These are phyloP conservation scores for Fusarium torreyae DNA, from an alignment of 2,329 filamentous ascomycete genomes.

Conservation along the genomic window DNA sequence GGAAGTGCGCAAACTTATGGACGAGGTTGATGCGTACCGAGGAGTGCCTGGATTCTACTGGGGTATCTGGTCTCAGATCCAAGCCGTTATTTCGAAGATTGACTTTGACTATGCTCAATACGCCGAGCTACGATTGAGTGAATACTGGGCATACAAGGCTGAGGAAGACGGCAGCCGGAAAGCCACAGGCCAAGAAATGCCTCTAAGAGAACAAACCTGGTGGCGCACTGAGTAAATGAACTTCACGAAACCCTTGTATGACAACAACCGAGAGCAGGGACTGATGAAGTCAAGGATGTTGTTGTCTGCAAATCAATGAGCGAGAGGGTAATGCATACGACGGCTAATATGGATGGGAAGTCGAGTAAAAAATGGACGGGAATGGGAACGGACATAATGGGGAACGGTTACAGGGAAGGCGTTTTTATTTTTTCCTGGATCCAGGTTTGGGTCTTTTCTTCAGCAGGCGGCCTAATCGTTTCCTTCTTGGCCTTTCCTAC, in stretches of 20 bases:
- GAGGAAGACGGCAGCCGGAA: slow-evolving; percentile 76
- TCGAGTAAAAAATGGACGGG: slow-evolving; percentile 17
- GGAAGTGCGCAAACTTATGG: slow-evolving; percentile 78
- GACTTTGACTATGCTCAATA: slow-evolving; percentile 97
- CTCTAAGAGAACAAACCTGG: slow-evolving; percentile 87
- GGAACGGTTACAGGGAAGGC: slow-evolving; percentile 36
- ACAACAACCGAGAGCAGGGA: slow-evolving; percentile 21
- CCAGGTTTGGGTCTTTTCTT: slow-evolving; percentile 28
- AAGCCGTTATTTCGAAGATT: slow-evolving; percentile 93
- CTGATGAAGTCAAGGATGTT: slow-evolving; percentile 24
- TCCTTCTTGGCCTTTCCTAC: slow-evolving; percentile 15
- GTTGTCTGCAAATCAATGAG: slow-evolving; percentile 18
- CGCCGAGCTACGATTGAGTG: slow-evolving; percentile 86
- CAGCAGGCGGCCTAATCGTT: slow-evolving; percentile 31
- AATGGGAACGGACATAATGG: slow-evolving; percentile 32
- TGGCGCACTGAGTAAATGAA: slow-evolving; percentile 56
- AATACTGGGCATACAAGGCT: slow-evolving; percentile 94
- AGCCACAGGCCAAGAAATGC: slow-evolving; percentile 69
- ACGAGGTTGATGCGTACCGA: slow-evolving; percentile 88
- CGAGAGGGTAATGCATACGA: slow-evolving; percentile 19
- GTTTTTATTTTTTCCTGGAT: slow-evolving; percentile 21
- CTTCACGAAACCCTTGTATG: background rate
- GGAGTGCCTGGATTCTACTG: slow-evolving; percentile 91
- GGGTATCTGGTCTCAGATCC: slow-evolving; percentile 97
- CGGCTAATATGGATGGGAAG: slow-evolving; percentile 22